These are phyloP conservation scores for Aechmea fasciata DNA, from an alignment of 176 grass and related monocot species.

Conservation along the genomic window DNA sequence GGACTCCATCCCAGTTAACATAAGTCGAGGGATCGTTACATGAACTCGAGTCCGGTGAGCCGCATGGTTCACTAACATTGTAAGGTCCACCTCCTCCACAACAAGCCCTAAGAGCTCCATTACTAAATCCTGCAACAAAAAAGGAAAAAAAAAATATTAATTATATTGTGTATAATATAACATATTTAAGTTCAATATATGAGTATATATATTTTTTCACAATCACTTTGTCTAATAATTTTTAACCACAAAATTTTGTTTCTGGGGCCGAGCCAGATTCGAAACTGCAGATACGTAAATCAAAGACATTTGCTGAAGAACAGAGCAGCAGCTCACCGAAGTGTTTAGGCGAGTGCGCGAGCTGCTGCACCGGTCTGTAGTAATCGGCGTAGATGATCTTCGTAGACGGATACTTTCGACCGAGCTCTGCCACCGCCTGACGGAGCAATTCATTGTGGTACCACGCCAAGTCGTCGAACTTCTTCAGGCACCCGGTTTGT, in stretches of 20 bases:
- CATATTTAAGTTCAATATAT: no score
- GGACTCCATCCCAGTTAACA: slow-evolving; percentile 83
- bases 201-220: no score
- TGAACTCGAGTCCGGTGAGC: slow-evolving; percentile 29
- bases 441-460: slow-evolving; percentile 67
- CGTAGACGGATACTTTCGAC: slow-evolving; percentile 27
- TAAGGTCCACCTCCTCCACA: slow-evolving; percentile 68
- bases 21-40: slow-evolving; percentile 51
- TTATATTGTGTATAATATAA: not conserved
- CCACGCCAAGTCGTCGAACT: slow-evolving; percentile 40
- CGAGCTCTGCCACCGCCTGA: slow-evolving; percentile 34
- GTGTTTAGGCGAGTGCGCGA: slow-evolving; percentile 37
- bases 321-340: slow-evolving; percentile 41
- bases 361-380: slow-evolving; percentile 48
- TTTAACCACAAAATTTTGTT: no score
- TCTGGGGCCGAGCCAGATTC: no score
- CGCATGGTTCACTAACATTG: slow-evolving; percentile 52
- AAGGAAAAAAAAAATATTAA: not conserved
- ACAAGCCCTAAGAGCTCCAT: slow-evolving; percentile 44
- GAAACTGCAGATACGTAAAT: no score
- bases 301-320: not conserved
- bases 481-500: slow-evolving; percentile 56
- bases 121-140: slow-evolving; percentile 43
- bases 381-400: slow-evolving; percentile 71
- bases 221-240: no score